phyloP scores from a whole-genome alignment of 495 filamentous ascomycete genomes.

The Penicillium lagena region DNA sequence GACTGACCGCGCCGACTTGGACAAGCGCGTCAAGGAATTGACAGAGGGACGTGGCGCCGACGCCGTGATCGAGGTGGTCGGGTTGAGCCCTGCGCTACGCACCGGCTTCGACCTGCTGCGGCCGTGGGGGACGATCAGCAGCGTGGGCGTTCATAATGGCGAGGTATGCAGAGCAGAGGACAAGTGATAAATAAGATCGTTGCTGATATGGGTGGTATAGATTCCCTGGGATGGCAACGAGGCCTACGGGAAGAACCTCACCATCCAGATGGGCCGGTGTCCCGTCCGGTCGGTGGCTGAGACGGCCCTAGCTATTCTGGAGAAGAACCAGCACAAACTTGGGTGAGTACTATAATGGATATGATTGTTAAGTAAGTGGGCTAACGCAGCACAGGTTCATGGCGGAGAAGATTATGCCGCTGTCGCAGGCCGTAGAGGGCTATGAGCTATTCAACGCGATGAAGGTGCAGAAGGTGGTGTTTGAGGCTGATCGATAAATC shows the following conservation, averaged over 20 bases:
- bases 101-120: slow-evolving; percentile 81
- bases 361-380: background rate
- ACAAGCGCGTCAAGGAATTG: slow-evolving; percentile 64
- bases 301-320: slow-evolving; percentile 69
- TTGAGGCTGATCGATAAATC: slow-evolving; percentile 44
- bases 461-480: slow-evolving; percentile 81
- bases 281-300: slow-evolving; percentile 81
- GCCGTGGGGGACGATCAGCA: slow-evolving; percentile 81
- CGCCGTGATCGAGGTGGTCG: slow-evolving; percentile 88
- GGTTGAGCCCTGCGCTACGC: slow-evolving; percentile 71
- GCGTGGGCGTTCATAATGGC: slow-evolving; percentile 88
- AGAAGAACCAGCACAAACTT: slow-evolving; percentile 74
- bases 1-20: slow-evolving; percentile 59
- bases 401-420: slow-evolving; percentile 88
- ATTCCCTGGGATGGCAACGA: slow-evolving; percentile 81
- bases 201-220: slow-evolving; percentile 22
- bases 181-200: background rate
- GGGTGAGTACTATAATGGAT: slow-evolving; percentile 49
- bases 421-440: slow-evolving; percentile 75
- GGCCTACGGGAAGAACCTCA: slow-evolving; percentile 86
- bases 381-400: slow-evolving; percentile 60
- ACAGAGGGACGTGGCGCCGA: slow-evolving; percentile 85
- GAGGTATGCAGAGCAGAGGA: slow-evolving; percentile 47
- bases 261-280: slow-evolving; percentile 90
- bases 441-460: slow-evolving; percentile 90